phyloP scores from a whole-genome alignment of 176 grass and related monocot species.

The Oryza meyeriana region DNA sequence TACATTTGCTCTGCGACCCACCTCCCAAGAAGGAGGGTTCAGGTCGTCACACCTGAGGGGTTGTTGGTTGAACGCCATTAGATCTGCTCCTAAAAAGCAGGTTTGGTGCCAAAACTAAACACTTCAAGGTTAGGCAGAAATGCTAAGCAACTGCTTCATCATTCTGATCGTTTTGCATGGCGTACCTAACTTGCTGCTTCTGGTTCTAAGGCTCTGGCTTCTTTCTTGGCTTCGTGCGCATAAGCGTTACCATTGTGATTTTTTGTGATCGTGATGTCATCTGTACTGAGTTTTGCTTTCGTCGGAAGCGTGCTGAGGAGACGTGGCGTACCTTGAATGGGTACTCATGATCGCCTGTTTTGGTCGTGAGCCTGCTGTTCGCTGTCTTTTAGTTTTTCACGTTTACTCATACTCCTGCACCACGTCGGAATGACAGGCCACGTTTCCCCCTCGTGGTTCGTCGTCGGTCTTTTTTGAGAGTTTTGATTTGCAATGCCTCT shows the following conservation, averaged over 20 bases:
- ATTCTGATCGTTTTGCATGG: not conserved
- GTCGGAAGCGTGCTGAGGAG: not conserved
- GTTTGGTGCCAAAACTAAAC: not conserved
- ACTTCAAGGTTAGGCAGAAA: not conserved
- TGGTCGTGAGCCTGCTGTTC: not conserved
- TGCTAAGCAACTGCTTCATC: not conserved
- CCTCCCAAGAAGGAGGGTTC: not conserved
- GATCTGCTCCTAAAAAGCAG: conserved; percentile 1
- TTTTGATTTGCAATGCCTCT: not conserved
- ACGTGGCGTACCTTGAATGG: not conserved
- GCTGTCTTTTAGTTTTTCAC: not conserved
- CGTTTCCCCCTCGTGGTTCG: not conserved
- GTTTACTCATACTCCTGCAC: not conserved
- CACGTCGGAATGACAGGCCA: not conserved
- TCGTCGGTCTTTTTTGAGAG: too few species aligned
- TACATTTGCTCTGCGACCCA: not conserved
- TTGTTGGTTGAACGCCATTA: not conserved
- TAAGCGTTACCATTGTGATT: not conserved
- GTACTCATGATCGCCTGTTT: not conserved
- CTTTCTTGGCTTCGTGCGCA: not conserved
- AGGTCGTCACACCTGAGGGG: not conserved
- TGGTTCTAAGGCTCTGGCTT: not conserved
- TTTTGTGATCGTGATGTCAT: conserved; percentile 7
- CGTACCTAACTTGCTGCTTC: not conserved
- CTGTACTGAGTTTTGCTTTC: not conserved